Evolutionary conservation across 2,329 filamentous ascomycete genomes (phyloP).

Genomic region (Botrytis tulipae): DNA sequence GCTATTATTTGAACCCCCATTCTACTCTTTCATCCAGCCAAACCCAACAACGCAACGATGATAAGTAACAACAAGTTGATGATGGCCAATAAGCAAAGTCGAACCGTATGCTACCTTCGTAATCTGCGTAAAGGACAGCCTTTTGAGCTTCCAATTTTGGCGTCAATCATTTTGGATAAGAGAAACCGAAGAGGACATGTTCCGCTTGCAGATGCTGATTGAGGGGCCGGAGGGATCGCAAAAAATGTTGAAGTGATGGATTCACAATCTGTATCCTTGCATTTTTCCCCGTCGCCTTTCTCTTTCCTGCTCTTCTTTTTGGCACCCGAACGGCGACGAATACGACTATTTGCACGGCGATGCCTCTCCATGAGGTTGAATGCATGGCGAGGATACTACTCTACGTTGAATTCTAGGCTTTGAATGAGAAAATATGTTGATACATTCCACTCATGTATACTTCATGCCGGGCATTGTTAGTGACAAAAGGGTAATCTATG

Average conservation of each 20-base stretch:
- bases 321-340: slow-evolving; percentile 28
- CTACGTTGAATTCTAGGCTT: slow-evolving; percentile 12
- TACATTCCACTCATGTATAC: background rate
- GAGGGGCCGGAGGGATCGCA: slow-evolving; percentile 16
- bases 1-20: slow-evolving; percentile 25
- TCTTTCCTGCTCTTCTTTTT: slow-evolving; percentile 32
- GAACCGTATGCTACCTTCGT: slow-evolving; percentile 36
- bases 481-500: background rate
- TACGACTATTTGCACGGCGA: slow-evolving; percentile 31
- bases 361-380: slow-evolving; percentile 32
- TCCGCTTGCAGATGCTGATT: slow-evolving; percentile 20
- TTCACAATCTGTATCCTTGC: slow-evolving; percentile 32
- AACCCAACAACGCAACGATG: slow-evolving; percentile 33
- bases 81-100: slow-evolving; percentile 33
- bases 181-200: slow-evolving; percentile 36
- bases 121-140: slow-evolving; percentile 32
- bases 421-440: background rate
- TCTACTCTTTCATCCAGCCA: slow-evolving; percentile 31
- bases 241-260: slow-evolving; percentile 27
- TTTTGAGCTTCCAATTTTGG: slow-evolving; percentile 20
- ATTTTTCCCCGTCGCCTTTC: slow-evolving; percentile 18
- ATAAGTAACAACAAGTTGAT: slow-evolving; percentile 33
- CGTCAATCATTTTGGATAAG: slow-evolving; percentile 30
- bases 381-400: slow-evolving; percentile 27
- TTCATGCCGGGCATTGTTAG: background rate